Evolutionary conservation across 352 stramenopile genomes (phyloP).

Genomic region (Globisporangium orthogonon): DNA sequence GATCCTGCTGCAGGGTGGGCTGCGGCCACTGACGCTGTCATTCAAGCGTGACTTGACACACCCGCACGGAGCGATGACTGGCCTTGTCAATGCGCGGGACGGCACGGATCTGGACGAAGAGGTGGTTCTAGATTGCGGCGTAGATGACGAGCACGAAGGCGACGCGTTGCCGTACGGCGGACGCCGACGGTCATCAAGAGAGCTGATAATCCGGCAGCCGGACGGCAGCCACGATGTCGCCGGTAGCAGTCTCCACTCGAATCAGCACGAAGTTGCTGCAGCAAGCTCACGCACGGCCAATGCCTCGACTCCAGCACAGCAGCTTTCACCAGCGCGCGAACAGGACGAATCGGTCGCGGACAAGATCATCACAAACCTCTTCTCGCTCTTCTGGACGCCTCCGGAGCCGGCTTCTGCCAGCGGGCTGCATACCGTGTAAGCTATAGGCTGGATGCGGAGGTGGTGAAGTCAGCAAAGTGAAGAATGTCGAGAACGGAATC

Average conservation of each 20-base stretch:
- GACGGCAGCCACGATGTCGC: background rate
- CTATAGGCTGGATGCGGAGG: background rate
- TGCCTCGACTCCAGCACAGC: background rate
- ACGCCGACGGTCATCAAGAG: constrained; percentile 5
- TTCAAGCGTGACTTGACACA: constrained; percentile 43
- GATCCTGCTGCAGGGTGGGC: constrained; percentile 68
- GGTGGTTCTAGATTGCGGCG: constrained; percentile 35
- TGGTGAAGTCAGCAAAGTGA: too few species aligned
- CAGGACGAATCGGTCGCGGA: constrained; percentile 55
- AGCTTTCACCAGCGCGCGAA: constrained; percentile 22
- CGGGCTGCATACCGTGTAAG: constrained; percentile 39
- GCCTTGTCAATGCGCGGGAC: too few species aligned
- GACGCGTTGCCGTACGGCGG: constrained; percentile 4
- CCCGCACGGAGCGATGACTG: background rate
- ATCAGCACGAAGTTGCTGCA: background rate
- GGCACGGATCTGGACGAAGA: constrained; percentile 47
- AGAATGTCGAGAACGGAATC: too few species aligned
- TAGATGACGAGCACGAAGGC: constrained; percentile 11
- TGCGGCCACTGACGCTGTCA: constrained; percentile 69
- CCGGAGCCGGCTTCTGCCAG: constrained; percentile 21
- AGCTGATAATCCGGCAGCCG: constrained; percentile 5
- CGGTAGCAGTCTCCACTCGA: background rate
- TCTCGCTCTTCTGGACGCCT: constrained; percentile 76
- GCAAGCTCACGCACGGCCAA: background rate
- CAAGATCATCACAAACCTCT: constrained; percentile 81